Conservation (phyloP, 208 protist genomes). For the Strigomonas culicis region DNA sequence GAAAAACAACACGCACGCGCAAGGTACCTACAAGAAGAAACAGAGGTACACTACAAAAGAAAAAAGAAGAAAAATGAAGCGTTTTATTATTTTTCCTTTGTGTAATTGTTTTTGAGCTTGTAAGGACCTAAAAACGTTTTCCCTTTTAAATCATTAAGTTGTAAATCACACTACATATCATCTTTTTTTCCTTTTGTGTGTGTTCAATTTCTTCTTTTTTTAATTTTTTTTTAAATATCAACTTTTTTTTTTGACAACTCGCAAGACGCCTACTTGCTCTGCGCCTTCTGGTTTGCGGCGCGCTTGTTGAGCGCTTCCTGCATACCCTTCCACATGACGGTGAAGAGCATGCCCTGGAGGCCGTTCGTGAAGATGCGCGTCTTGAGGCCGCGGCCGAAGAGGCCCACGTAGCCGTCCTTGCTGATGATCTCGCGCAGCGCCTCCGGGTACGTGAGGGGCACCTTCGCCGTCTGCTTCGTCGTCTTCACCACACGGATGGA, state of each 20-base stretch:
- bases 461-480: constrained; percentile 16
- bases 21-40: background rate
- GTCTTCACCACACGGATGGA: constrained; percentile 25
- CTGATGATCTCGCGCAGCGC: constrained; percentile 8
- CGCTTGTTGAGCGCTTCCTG: constrained; percentile 13
- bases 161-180: background rate
- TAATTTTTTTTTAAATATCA: background rate
- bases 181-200: background rate
- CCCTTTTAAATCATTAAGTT: background rate
- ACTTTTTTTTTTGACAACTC: background rate
- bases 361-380: constrained; percentile 22
- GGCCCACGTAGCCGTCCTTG: constrained; percentile 17
- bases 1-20: background rate
- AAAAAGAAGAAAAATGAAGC: constrained; percentile 9
- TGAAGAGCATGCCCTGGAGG: constrained; percentile 24
- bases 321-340: constrained; percentile 18
- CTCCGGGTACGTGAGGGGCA: constrained; percentile 14
- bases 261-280: constrained; percentile 1
- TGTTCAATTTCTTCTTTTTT: constrained; percentile 1
- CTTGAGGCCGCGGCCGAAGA: constrained; percentile 20
- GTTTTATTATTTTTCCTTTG: background rate
- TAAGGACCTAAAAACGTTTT: background rate
- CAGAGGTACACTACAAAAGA: constrained; percentile 7
- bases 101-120: background rate
- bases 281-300: constrained; percentile 1